Evolutionary conservation across 140 eudicot species (phyloP).

Genomic region (Stevia rebaudiana): DNA sequence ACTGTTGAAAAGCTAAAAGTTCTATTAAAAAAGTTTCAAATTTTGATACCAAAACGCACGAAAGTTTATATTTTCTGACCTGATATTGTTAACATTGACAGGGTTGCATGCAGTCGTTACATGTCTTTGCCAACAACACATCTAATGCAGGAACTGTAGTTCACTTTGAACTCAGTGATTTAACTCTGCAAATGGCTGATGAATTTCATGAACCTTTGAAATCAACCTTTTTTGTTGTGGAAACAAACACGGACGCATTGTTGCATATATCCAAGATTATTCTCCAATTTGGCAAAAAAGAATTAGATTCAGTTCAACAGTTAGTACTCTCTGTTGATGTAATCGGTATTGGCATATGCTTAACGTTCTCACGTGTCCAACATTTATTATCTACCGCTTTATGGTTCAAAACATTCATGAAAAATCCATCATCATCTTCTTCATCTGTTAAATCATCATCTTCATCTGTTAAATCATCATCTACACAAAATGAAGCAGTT

Average conservation of each 20-base stretch:
- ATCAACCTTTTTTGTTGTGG: constrained; percentile 59
- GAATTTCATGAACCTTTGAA: constrained; percentile 76
- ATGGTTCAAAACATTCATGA: constrained; percentile 46
- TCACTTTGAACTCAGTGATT: constrained; percentile 74
- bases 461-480: constrained; percentile 29
- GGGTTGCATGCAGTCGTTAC: constrained; percentile 85
- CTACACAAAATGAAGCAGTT: constrained; percentile 30
- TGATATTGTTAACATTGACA: constrained; percentile 24
- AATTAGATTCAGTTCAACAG: constrained; percentile 43
- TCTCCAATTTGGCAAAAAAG: constrained; percentile 68
- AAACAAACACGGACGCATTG: constrained; percentile 69
- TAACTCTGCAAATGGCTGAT: constrained; percentile 69
- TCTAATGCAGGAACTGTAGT: constrained; percentile 61
- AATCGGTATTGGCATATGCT: constrained; percentile 61
- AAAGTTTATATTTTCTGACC: not conserved
- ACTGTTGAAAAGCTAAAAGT: too few species aligned
- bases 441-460: constrained; percentile 39
- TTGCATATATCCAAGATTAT: constrained; percentile 69
- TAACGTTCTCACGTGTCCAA: constrained; percentile 66
- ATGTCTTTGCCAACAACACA: constrained; percentile 77
- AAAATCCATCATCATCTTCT: constrained; percentile 32
- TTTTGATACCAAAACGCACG: not conserved
- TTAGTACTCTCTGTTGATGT: constrained; percentile 63
- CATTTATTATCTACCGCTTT: constrained; percentile 62
- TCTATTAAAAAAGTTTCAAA: too few species aligned